Evolutionary conservation across 192 early-diverging fungal genomes (phyloP).

Genomic region (Coemansia sp.): DNA sequence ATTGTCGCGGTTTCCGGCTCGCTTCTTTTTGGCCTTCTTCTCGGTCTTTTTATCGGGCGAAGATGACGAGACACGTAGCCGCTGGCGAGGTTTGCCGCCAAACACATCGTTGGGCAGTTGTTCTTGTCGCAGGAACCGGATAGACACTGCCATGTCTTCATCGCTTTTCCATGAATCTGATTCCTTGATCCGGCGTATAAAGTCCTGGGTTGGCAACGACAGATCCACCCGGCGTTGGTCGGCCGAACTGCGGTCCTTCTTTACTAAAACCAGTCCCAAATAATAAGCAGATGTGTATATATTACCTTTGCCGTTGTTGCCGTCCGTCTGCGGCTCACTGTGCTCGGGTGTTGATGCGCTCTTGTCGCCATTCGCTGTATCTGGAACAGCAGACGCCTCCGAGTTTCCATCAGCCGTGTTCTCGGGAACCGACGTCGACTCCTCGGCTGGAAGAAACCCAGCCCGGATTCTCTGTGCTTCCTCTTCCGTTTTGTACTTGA

Average conservation of each 20-base stretch:
- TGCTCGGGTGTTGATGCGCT: not conserved
- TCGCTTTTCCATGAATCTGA: constrained; percentile 32
- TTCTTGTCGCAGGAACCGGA: constrained; percentile 36
- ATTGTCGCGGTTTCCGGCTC: not conserved
- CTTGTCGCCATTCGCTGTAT: constrained; percentile 8
- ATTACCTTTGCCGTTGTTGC: constrained; percentile 8
- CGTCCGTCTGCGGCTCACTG: not conserved
- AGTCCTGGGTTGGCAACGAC: constrained; percentile 78
- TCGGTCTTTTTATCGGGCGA: not conserved
- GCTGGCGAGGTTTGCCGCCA: constrained; percentile 31
- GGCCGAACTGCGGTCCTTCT: constrained; percentile 52
- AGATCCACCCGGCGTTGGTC: constrained; percentile 73
- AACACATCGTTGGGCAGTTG: constrained; percentile 52
- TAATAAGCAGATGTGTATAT: constrained; percentile 78
- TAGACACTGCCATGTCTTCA: constrained; percentile 38
- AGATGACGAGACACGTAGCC: constrained; percentile 14
- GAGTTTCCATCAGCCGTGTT: not conserved
- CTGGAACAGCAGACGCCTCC: not conserved
- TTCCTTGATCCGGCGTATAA: constrained; percentile 73
- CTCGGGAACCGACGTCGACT: constrained; percentile 7
- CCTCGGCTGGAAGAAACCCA: constrained; percentile 46
- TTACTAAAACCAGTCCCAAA: constrained; percentile 75
- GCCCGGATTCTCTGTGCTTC: constrained; percentile 68
- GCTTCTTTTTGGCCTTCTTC: constrained; percentile 7
- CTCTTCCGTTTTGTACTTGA: constrained; percentile 61